Conservation (phyloP, 768 basidiomycete species). For the Pleurotus citrinopileatus region DNA sequence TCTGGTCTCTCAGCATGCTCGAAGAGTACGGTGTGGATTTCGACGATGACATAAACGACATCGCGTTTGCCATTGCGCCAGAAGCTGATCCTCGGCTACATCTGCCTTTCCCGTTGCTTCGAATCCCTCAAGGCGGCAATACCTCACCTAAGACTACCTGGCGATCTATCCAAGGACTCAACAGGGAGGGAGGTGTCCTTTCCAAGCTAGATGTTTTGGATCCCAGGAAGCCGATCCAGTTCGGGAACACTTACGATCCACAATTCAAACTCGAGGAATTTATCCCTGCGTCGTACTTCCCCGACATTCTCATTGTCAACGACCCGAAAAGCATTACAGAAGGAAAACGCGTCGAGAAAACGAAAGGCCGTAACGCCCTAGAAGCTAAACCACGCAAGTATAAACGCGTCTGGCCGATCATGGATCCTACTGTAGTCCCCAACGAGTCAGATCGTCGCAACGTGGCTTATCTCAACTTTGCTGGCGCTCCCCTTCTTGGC, state of each 20-base stretch:
- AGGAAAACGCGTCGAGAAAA: neutral
- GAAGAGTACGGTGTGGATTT: too few species aligned
- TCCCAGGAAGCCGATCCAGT: neutral
- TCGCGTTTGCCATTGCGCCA: neutral
- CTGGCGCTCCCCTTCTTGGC: conserved; percentile 17
- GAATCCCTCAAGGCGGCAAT: too few species aligned
- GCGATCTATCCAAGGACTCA: neutral
- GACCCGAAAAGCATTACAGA: conserved; percentile 17
- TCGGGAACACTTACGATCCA: neutral
- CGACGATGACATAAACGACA: conserved; percentile 22
- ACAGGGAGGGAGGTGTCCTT: neutral
- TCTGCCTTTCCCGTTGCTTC: neutral
- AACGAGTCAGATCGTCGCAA: neutral
- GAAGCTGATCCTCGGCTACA: neutral
- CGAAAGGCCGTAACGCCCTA: neutral
- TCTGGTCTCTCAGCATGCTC: conserved; percentile 34
- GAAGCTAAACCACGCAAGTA: conserved; percentile 12
- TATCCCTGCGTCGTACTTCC: conserved; percentile 20
- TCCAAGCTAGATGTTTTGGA: neutral
- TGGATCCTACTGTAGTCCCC: neutral
- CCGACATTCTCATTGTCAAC: conserved; percentile 21
- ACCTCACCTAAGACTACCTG: neutral
- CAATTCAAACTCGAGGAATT: conserved; percentile 21
- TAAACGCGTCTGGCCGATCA: conserved; percentile 17
- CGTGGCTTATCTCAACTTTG: conserved; percentile 16